Conservation (phyloP, 2,329 filamentous ascomycete species). For the Penicillium fuscoglaucum region DNA sequence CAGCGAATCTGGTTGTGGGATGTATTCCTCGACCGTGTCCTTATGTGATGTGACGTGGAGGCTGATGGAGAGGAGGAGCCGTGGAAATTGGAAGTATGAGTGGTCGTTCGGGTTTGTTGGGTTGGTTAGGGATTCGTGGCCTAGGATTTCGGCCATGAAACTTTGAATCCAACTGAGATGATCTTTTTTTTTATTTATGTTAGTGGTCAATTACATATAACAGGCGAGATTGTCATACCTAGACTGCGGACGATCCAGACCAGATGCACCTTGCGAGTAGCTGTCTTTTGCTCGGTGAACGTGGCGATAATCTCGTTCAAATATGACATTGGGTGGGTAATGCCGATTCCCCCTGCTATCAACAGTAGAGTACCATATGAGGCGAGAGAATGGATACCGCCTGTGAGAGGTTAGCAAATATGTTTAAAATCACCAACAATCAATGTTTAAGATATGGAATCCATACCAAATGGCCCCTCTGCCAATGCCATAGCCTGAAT, state of each 20-base stretch:
- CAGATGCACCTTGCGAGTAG: slow-evolving; percentile 32
- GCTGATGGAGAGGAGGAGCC: slow-evolving; percentile 30
- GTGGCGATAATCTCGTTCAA: slow-evolving; percentile 32
- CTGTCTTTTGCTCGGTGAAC: slow-evolving; percentile 25
- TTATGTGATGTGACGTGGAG: slow-evolving; percentile 32
- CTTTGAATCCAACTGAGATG: slow-evolving; percentile 38
- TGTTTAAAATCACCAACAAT: not conserved
- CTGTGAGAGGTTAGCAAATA: slow-evolving; percentile 17
- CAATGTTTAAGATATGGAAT: not conserved
- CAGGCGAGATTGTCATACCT: slow-evolving; percentile 19
- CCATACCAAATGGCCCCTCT: slow-evolving; percentile 39
- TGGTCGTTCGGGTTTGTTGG: slow-evolving; percentile 23
- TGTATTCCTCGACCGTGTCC: slow-evolving; percentile 28
- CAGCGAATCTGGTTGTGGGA: slow-evolving; percentile 22
- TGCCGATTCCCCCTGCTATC: slow-evolving; percentile 41
- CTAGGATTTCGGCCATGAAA: slow-evolving; percentile 36
- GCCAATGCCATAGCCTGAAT: slow-evolving; percentile 33
- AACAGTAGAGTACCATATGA: slow-evolving; percentile 38
- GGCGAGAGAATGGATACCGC: slow-evolving; percentile 31
- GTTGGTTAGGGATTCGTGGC: slow-evolving; percentile 28
- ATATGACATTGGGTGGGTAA: slow-evolving; percentile 40
- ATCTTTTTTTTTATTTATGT: slow-evolving; percentile 20
- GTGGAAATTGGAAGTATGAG: slow-evolving; percentile 28
- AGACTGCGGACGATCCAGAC: slow-evolving; percentile 38
- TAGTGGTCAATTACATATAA: not conserved